These are phyloP conservation scores for Fusarium scirpi DNA, from an alignment of 2,329 filamentous ascomycete species.

Conservation along the genomic window DNA sequence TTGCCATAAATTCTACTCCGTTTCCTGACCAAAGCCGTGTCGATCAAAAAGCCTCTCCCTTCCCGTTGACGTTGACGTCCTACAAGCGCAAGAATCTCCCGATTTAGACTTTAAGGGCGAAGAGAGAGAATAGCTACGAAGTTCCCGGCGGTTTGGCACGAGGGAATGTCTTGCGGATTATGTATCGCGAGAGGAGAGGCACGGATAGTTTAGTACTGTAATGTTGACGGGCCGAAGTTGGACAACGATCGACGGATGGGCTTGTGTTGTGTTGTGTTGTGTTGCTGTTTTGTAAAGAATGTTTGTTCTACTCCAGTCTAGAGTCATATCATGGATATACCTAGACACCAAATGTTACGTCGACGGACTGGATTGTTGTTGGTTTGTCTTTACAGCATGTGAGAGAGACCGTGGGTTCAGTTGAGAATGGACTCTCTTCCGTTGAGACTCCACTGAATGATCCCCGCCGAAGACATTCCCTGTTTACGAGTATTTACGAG, in stretches of 20 bases:
- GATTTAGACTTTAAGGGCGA: constrained; percentile 39
- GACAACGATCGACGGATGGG: constrained; percentile 28
- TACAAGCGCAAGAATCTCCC: constrained; percentile 45
- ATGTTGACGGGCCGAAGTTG: constrained; percentile 17
- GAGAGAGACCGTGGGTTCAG: constrained; percentile 23
- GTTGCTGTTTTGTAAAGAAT: neutral
- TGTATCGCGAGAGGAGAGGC: constrained; percentile 32
- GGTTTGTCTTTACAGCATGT: constrained; percentile 8
- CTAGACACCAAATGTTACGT: neutral
- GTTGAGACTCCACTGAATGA: neutral
- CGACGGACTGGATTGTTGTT: constrained; percentile 7
- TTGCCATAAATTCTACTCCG: neutral
- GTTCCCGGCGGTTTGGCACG: constrained; percentile 28
- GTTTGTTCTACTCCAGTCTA: neutral
- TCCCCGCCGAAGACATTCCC: constrained; percentile 20
- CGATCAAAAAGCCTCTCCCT: neutral
- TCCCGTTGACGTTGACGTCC: constrained; percentile 11
- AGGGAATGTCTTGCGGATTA: constrained; percentile 42
- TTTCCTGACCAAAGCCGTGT: neutral
- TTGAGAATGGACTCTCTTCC: neutral
- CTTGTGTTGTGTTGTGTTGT: neutral
- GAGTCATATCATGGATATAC: constrained; percentile 12
- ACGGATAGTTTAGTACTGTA: constrained; percentile 12
- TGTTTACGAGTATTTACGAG: constrained; percentile 19
- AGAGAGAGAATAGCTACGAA: neutral